Conservation (phyloP, 305 asterid genomes). For the Fraxinus floribunda region DNA sequence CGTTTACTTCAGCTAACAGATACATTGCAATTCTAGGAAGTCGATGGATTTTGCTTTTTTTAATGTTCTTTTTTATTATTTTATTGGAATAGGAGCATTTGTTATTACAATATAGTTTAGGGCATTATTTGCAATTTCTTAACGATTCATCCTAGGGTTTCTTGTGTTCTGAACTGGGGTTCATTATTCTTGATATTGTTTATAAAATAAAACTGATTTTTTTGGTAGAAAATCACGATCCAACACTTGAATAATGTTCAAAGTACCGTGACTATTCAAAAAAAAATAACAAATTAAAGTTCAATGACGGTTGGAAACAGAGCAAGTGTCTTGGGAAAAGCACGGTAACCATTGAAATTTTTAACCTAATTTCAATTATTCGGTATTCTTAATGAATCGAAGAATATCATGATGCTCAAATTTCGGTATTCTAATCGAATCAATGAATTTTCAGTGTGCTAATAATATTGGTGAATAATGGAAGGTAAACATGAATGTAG, state of each 20-base stretch:
- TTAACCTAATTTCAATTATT: neutral
- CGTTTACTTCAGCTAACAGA: conserved; percentile 6
- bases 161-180: neutral
- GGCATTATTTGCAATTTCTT: neutral
- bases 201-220: neutral
- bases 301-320: neutral
- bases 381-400: neutral
- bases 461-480: neutral
- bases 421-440: neutral
- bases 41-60: neutral
- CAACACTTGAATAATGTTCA: neutral
- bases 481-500: neutral
- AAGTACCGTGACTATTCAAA: neutral
- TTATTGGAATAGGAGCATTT: neutral
- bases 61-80: neutral
- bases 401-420: neutral
- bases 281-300: neutral
- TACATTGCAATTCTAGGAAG: neutral
- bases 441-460: neutral
- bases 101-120: neutral
- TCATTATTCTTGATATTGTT: neutral
- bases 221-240: neutral
- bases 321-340: neutral
- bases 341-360: neutral
- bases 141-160: neutral